Evolutionary conservation across 345 rosid species (phyloP).

Genomic region (Noccaea caerulescens): DNA sequence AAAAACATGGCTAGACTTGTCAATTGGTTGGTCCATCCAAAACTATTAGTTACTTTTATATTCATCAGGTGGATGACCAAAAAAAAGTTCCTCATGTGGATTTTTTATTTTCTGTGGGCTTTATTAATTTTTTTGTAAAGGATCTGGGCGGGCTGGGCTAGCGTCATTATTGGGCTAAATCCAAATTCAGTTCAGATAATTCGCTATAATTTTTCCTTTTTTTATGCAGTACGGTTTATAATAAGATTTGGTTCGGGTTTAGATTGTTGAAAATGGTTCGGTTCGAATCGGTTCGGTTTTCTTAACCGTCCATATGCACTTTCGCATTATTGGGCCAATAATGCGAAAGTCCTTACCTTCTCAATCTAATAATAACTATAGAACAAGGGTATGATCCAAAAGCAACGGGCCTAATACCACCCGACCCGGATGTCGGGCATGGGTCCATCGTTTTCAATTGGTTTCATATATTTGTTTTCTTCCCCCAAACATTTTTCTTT

Average conservation of each 20-base stretch:
- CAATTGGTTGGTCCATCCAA: too few relatives aligned
- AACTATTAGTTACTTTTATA: too few relatives aligned
- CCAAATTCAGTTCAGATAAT: background rate
- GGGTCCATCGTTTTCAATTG: slow-evolving; percentile 41
- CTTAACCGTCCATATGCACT: background rate
- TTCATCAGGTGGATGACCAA: too few relatives aligned
- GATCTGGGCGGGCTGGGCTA: too few relatives aligned
- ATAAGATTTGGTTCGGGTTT: background rate
- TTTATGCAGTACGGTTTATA: background rate
- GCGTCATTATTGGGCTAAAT: background rate
- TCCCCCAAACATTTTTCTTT: slow-evolving; percentile 39
- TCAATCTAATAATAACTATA: slow-evolving; percentile 34
- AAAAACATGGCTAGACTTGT: too few relatives aligned
- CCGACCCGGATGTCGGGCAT: slow-evolving; percentile 43
- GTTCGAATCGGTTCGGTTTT: background rate
- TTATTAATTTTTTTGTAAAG: too few relatives aligned
- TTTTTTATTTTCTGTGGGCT: too few relatives aligned
- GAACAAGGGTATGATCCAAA: slow-evolving; percentile 45
- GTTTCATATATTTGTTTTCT: slow-evolving; percentile 43
- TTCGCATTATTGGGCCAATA: slow-evolving; percentile 37
- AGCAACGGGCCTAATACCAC: slow-evolving; percentile 42
- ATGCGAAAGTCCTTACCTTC: background rate
- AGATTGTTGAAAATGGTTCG: background rate
- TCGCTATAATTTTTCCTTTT: background rate
- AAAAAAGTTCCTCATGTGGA: too few relatives aligned